Base-by-base conservation (phyloP, 352 stramenopile genomes). In the Aphanomyces cochlioides region DNA sequence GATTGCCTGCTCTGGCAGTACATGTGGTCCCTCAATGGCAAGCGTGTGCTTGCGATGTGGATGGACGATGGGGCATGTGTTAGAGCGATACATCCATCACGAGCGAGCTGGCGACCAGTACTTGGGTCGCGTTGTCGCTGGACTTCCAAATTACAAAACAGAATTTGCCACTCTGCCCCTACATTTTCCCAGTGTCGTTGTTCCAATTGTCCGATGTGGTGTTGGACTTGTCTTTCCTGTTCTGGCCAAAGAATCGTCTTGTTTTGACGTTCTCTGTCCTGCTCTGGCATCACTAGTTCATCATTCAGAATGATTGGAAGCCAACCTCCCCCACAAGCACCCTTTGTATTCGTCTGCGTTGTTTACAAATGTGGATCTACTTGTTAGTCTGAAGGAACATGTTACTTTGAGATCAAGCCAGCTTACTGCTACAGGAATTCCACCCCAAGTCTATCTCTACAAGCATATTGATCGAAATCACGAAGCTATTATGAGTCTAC, bases 1-100 rank as follows among this genome's bases (percentile, higher is more conserved):
- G 39, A 73, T 70, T 48, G 10, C 66, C 1, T 72, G 65, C 45
- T 69, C 56, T 67, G 61, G 50, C 3, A 64, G 43, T 34, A 74
- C 63, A 8, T 53, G 28, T 50, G 54, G 47, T 0, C 63, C 3
- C 28, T 75, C 71, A 10, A 66, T 58, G 47, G 45, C 37, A 10
- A 65, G 59, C 45, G 58, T 71, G 4, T 71, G 41, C 15, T 60
- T 72, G 17, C 69, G 69, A 3, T 71, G 61, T 43, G 61, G 53
- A 2, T 72, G 56, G 53, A 47, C 69, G 28, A 13, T 72, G 28
- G 66, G 48, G 12, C 39, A 54, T 54, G 57, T 66, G 7, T 59
- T 67, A 50, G 61, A 72, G 6, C 53, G 61, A 50, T 66, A 72
- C 8, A 65, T 65, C 21, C 28, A 53, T 12, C 66, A 61, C 54